Percentiles rank a stretch among this genome's conserved stretches.
These are phyloP conservation scores for Crucihimalaya himalaica DNA, from an alignment of 345 rosid species.

Conservation along the genomic window DNA sequence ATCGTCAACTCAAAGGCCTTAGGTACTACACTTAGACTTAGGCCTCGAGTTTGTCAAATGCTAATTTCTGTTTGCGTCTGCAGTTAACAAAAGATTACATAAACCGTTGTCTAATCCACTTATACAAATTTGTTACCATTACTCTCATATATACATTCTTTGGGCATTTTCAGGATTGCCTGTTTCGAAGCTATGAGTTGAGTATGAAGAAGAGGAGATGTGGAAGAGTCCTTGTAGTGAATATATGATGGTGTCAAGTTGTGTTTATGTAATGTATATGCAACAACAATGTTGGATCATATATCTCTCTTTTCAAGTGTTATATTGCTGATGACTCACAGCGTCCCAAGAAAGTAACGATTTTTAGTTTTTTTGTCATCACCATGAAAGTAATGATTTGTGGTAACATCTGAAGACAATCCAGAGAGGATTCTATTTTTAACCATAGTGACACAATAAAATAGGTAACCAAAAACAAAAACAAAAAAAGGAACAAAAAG, in stretches of 20 bases:
- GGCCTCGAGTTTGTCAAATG: neutral
- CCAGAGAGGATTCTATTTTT: too few relatives aligned
- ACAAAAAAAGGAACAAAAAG: too few relatives aligned
- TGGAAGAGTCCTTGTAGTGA: constrained; percentile 9
- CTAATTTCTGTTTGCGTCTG: neutral
- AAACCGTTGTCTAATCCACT: neutral
- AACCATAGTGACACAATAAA: too few relatives aligned
- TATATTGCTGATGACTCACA: neutral
- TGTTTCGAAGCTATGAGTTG: constrained; percentile 71
- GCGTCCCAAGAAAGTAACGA: too few relatives aligned
- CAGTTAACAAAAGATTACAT: neutral
- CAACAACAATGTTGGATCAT: constrained; percentile 27
- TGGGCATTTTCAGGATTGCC: constrained; percentile 63
- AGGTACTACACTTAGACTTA: constrained; percentile 37
- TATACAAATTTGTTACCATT: neutral
- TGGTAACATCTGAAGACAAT: too few relatives aligned
- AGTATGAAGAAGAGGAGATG: constrained; percentile 8
- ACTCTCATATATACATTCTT: neutral
- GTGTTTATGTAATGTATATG: constrained; percentile 26
- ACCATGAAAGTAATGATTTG: too few relatives aligned
- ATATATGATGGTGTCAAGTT: constrained; percentile 23
- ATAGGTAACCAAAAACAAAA: too few relatives aligned
- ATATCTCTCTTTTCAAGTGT: constrained; percentile 24
- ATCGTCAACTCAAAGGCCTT: constrained; percentile 85
- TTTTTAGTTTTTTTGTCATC: too few relatives aligned